Evolutionary conservation across 352 stramenopile genomes (phyloP).

Genomic region (Globisporangium acanthophoron): DNA sequence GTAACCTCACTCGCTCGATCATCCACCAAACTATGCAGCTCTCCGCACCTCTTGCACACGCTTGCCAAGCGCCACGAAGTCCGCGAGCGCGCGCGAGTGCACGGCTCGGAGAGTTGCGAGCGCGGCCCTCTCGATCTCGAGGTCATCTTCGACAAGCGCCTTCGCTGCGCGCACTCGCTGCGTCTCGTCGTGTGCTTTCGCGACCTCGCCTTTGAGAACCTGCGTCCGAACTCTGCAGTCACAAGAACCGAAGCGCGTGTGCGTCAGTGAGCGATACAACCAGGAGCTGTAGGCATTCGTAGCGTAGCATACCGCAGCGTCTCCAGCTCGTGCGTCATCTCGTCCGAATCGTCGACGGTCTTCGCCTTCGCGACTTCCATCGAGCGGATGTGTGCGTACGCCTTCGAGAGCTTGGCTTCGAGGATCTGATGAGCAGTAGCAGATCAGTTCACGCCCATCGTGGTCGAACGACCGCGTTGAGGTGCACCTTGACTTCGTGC

Average conservation of each 20-base stretch:
- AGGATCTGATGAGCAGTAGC: slow-evolving; percentile 17
- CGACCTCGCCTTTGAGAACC: slow-evolving; percentile 16
- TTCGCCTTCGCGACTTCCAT: slow-evolving; percentile 33
- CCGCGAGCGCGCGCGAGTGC: slow-evolving; percentile 14
- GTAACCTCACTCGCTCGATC: not conserved
- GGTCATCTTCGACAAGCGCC: slow-evolving; percentile 18
- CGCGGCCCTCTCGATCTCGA: slow-evolving; percentile 10
- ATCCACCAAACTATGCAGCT: not conserved
- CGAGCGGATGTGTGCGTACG: slow-evolving; percentile 28
- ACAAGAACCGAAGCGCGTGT: not conserved
- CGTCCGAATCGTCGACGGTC: slow-evolving; percentile 25
- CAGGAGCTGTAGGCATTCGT: not conserved
- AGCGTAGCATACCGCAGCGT: slow-evolving; percentile 6
- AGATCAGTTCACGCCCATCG: not conserved
- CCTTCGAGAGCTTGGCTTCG: slow-evolving; percentile 24
- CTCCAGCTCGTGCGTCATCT: slow-evolving; percentile 29
- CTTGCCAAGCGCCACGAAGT: slow-evolving; percentile 14
- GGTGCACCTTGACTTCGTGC: slow-evolving; percentile 26
- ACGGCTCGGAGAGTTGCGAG: slow-evolving; percentile 10
- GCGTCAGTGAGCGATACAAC: not conserved
- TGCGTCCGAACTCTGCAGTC: slow-evolving; percentile 13
- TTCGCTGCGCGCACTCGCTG: slow-evolving; percentile 13
- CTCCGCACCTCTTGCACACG: slow-evolving; percentile 27
- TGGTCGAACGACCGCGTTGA: too few relatives aligned
- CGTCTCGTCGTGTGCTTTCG: slow-evolving; percentile 18